Evolutionary conservation across 495 filamentous ascomycete genomes (phyloP), one percentile per base, ranked within the genome.

Genomic region (Lindgomyces ingoldianus): DNA sequence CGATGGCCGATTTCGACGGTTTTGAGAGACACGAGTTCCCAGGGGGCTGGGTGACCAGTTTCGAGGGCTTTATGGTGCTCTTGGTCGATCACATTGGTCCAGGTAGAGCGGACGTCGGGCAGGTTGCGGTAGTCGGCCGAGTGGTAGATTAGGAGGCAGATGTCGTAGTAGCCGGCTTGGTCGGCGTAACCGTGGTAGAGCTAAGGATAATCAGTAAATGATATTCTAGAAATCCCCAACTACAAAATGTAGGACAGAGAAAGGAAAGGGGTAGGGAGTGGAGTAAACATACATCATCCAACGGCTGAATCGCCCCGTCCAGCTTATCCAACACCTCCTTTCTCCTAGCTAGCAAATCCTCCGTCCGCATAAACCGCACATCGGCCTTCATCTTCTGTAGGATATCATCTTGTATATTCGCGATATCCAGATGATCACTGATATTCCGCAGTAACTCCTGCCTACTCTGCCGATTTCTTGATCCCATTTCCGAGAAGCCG

Each of bases 331-430:
- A 71, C 16, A 96, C 83, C 41, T 86, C 79, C 4, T 75, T 67
- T 62, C 83, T 83, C 57, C 83, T 84, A 12, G 14, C 6, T 14
- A 6, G 33, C 33, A 39, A 14, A 39, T 87, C 84, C 1, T 77
- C 72, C 4, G 75, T 68, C 41, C 33, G 33, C 33, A 39, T 39
- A 39, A 96, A 81, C 39, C 94, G 85, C 3, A 73, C 60, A 67
- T 98, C 93, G 36, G 81, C 81, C 72, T 82, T 87, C 45, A 99
- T 73, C 44, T 89, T 81, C 75, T 93, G 89, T 48, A 98, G 78
- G 26, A 98, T 74, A 67, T 98, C 94, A 69, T 96, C 90, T 75
- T 99, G 94, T 63, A 99, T 91, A 67, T 92, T 93, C 19, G 93
- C 93, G 27, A 98, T 83, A 67, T 98, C 95, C 26, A 99, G 84